These are phyloP conservation scores for Aspergillus persii DNA, from an alignment of 2,329 filamentous ascomycete species.

Conservation along the genomic window DNA sequence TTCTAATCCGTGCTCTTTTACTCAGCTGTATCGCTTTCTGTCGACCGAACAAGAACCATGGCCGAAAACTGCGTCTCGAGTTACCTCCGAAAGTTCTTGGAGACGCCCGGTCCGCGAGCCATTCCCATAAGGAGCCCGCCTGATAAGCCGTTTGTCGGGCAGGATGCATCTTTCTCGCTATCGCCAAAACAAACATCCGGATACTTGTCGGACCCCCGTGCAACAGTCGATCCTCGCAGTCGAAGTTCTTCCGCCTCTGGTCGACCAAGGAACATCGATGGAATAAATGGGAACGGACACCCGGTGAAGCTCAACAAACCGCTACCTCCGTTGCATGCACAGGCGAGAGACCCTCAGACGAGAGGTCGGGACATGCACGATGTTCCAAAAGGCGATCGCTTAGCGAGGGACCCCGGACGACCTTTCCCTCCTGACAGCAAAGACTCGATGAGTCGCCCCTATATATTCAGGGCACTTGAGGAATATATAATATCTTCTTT, in stretches of 20 bases:
- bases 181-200: slow-evolving; percentile 9
- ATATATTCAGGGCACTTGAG: slow-evolving; percentile 72
- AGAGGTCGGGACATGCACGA: slow-evolving; percentile 28
- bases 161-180: slow-evolving; percentile 14
- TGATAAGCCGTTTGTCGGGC: slow-evolving; percentile 10
- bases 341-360: slow-evolving; percentile 19
- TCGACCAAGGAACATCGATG: slow-evolving; percentile 15
- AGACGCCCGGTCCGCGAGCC: slow-evolving; percentile 19
- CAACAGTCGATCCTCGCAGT: slow-evolving; percentile 17
- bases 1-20: neutral
- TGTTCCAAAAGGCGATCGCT: slow-evolving; percentile 19
- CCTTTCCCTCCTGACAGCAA: slow-evolving; percentile 27
- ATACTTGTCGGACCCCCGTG: slow-evolving; percentile 19
- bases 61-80: slow-evolving; percentile 54
- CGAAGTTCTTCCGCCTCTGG: slow-evolving; percentile 30
- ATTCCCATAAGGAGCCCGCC: slow-evolving; percentile 18
- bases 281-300: slow-evolving; percentile 15
- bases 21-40: slow-evolving; percentile 52
- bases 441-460: slow-evolving; percentile 42
- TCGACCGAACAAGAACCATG: slow-evolving; percentile 59
- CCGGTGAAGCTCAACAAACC: slow-evolving; percentile 16
- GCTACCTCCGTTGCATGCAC: slow-evolving; percentile 13
- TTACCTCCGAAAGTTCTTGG: slow-evolving; percentile 47
- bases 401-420: slow-evolving; percentile 17
- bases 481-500: slow-evolving; percentile 72